Evolutionary conservation across 345 rosid species (phyloP), one percentile per base, ranked within the genome.

Genomic region (Eucalyptus virginea): DNA sequence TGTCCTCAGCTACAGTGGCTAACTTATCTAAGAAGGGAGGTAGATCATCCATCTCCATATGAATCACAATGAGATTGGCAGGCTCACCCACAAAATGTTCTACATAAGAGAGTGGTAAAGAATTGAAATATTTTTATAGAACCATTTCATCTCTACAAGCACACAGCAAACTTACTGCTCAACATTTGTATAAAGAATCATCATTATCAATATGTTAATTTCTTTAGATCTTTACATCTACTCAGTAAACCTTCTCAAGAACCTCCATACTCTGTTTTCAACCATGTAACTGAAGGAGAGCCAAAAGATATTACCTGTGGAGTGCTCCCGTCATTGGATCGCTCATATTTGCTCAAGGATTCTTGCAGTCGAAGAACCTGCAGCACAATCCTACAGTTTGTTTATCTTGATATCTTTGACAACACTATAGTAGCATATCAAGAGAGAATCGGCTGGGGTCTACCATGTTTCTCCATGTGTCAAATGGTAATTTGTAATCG

Each of bases 281-380:
- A n/a, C 58, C 17, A 2, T 15, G 13, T 65, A 60, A 48, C 58
- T 48, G 40, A n/a, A 62, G 60, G 37, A 88, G 37, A 51, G 12
- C 30, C 45, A 42, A 37, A 30, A 50, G 62, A 87, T 60, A 45
- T 52, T 40, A 98, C 99, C 98, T 96, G 99, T 90, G 99, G 97
- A 49, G 98, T 94, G 93, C 94, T 96, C 67, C 98, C 99, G 88
- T 98, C 99, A 92, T 91, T 92, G 85, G 99, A 91, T 67, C 95
- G 93, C 90, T 98, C 98, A 90, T 98, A 98, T 94, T 98, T 97
- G 95, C 98, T 97, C 77, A 98, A 89, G 93, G 95, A 92, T 93
- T 98, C 99, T 94, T 96, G 99, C 93, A 97, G 91, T 19, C 95
- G 93, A 91, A 98, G 98, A 92, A 98, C 93, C 99, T 98, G 93